Evolutionary conservation across 1,284 basidiomycete species (phyloP).

Genomic region (Ustilago hordei): DNA sequence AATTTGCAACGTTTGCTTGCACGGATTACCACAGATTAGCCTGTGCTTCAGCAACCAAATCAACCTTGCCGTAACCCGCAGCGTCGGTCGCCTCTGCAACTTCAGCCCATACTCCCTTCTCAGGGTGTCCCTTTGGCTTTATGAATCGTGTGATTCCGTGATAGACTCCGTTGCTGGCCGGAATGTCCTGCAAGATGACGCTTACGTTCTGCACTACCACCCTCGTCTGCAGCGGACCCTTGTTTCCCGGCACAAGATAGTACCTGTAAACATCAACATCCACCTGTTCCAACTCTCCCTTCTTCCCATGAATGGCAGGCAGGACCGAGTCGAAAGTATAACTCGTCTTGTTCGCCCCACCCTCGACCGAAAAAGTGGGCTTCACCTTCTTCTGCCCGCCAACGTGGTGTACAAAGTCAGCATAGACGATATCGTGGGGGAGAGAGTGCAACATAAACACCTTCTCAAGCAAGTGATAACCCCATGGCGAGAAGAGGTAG

Average conservation of each 20-base stretch:
- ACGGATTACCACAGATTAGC: conserved; percentile 23
- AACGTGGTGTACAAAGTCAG: conserved; percentile 73
- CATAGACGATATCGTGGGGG: conserved; percentile 75
- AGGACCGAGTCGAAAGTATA: conserved; percentile 56
- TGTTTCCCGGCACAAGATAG: conserved; percentile 51
- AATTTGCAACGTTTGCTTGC: too few relatives aligned
- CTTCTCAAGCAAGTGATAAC: conserved; percentile 75
- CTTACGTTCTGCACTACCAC: conserved; percentile 74
- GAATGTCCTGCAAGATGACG: conserved; percentile 74
- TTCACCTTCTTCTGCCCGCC: not conserved
- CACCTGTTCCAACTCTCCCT: conserved; percentile 48
- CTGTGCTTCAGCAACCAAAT: conserved; percentile 34
- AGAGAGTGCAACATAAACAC: conserved; percentile 78
- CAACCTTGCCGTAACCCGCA: conserved; percentile 45
- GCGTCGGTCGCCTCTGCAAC: conserved; percentile 29
- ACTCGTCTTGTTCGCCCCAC: conserved; percentile 48
- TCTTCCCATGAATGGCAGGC: conserved; percentile 36
- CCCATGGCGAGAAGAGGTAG: conserved; percentile 80
- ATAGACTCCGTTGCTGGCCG: conserved; percentile 76
- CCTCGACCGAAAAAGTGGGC: conserved; percentile 7
- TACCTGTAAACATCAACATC: conserved; percentile 59
- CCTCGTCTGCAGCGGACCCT: conserved; percentile 72
- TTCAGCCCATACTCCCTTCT: conserved; percentile 51
- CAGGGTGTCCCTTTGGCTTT: conserved; percentile 48
- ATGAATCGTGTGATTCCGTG: conserved; percentile 73